A percentile compares a stretch with the other conserved stretches of the same genome.
phyloP scores from a whole-genome alignment of 2,329 filamentous ascomycete genomes.

The Sarocladium oryzae region DNA sequence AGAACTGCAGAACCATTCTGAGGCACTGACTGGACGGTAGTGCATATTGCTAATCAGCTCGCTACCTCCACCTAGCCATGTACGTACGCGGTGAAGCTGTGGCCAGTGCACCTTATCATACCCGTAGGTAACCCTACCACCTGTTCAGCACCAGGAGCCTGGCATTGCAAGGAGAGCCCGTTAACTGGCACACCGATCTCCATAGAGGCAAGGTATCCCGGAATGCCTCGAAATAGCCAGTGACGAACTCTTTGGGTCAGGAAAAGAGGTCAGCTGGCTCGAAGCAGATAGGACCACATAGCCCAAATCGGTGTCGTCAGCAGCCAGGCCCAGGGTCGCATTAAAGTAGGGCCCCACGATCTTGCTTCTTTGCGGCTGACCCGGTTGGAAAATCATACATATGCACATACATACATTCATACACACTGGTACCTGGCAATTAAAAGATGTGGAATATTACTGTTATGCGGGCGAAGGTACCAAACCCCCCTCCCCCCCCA shows the following conservation, averaged over 20 bases:
- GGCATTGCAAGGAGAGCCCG: background rate
- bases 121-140: too few species aligned
- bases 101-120: too few species aligned
- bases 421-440: background rate
- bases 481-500: too few species aligned
- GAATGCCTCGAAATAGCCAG: background rate
- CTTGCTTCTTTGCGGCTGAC: background rate
- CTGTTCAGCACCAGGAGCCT: background rate
- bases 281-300: background rate
- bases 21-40: too few species aligned
- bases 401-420: too few species aligned
- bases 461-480: background rate
- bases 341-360: background rate
- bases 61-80: too few species aligned
- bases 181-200: background rate
- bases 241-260: background rate
- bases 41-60: too few species aligned
- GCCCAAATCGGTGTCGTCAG: background rate
- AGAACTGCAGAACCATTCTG: too few species aligned
- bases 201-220: background rate
- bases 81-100: too few species aligned
- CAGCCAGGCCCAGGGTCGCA: slow-evolving; percentile 1
- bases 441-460: slow-evolving; percentile 8
- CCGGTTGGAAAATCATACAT: background rate
- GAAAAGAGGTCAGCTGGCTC: background rate